These are phyloP conservation scores for Phaffia rhodozyma DNA, from an alignment of 1,284 basidiomycete species.

Conservation along the genomic window DNA sequence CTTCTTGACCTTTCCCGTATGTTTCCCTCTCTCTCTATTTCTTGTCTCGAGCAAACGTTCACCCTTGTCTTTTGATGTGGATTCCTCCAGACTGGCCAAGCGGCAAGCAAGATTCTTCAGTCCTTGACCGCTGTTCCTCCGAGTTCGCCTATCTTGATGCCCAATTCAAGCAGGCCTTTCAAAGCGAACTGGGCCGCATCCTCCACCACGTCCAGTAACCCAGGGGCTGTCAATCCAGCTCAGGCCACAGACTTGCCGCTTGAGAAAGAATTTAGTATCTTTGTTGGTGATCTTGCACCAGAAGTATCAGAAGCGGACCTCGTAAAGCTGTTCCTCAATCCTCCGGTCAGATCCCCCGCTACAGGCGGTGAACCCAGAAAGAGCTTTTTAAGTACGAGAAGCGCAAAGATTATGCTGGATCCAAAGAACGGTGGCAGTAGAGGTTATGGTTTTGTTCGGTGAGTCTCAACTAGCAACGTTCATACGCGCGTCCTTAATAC, in stretches of 20 bases:
- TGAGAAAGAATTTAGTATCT: conserved; percentile 75
- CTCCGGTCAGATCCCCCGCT: conserved; percentile 36
- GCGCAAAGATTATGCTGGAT: conserved; percentile 86
- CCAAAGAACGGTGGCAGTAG: conserved; percentile 75
- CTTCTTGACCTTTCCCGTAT: conserved; percentile 61
- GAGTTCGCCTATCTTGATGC: conserved; percentile 49
- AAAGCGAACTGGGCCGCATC: conserved; percentile 69
- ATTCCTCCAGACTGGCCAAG: conserved; percentile 41
- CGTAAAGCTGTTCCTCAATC: conserved; percentile 74
- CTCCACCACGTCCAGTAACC: conserved; percentile 21
- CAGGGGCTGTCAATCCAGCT: conserved; percentile 33
- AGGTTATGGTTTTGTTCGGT: conserved; percentile 81
- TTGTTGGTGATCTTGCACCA: conserved; percentile 77
- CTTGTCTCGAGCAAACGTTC: neutral
- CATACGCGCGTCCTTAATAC: neutral
- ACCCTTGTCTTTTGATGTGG: neutral
- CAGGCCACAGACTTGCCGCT: conserved; percentile 33
- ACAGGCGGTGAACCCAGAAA: conserved; percentile 44
- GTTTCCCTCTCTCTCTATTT: neutral
- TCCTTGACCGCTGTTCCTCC: conserved; percentile 47
- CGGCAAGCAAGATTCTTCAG: conserved; percentile 57
- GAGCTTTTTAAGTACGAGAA: conserved; percentile 80
- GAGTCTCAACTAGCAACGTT: conserved; percentile 22
- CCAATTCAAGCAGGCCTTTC: conserved; percentile 61
- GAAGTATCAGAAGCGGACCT: conserved; percentile 81